Percentiles rank a stretch among this genome's conserved stretches.
These are phyloP conservation scores for Komagataella pastoris DNA, from an alignment of 805 yeast species.

Conservation along the genomic window DNA sequence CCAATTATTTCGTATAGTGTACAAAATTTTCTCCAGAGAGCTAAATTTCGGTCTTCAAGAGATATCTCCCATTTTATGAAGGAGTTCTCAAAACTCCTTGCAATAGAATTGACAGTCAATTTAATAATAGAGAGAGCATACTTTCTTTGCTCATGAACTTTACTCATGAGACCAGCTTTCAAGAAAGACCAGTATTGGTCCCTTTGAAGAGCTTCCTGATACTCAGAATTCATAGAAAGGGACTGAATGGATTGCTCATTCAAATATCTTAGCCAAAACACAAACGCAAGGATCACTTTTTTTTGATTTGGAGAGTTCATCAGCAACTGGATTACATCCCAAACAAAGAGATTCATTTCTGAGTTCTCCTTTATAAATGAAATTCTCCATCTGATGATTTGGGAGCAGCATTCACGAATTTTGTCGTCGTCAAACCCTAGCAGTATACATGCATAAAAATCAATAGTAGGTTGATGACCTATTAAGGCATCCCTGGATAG, in stretches of 20 bases:
- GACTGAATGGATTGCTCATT: neutral
- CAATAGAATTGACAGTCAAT: conserved; percentile 36
- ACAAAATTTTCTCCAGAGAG: conserved; percentile 58
- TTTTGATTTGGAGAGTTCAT: neutral
- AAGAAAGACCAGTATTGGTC: conserved; percentile 41
- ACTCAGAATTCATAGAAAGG: neutral
- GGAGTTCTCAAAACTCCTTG: conserved; percentile 18
- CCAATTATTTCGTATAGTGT: conserved; percentile 74
- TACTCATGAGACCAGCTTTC: conserved; percentile 41
- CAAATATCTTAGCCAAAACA: conserved; percentile 1
- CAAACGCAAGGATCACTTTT: neutral
- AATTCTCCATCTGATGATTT: conserved; percentile 1
- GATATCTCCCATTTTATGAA: conserved; percentile 31
- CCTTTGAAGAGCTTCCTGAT: conserved; percentile 14
- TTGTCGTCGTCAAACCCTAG: neutral
- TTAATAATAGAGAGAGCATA: conserved; percentile 54
- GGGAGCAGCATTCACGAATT: neutral
- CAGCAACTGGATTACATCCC: conserved; percentile 1
- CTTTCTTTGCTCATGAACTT: conserved; percentile 56
- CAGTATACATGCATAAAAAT: neutral
- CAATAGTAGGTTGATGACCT: neutral
- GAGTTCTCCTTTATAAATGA: neutral
- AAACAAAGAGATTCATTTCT: neutral
- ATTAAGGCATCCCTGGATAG: neutral
- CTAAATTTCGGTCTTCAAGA: conserved; percentile 17